phyloP scores from a whole-genome alignment of 257 asterid species.

The Coffea eugenioides region DNA sequence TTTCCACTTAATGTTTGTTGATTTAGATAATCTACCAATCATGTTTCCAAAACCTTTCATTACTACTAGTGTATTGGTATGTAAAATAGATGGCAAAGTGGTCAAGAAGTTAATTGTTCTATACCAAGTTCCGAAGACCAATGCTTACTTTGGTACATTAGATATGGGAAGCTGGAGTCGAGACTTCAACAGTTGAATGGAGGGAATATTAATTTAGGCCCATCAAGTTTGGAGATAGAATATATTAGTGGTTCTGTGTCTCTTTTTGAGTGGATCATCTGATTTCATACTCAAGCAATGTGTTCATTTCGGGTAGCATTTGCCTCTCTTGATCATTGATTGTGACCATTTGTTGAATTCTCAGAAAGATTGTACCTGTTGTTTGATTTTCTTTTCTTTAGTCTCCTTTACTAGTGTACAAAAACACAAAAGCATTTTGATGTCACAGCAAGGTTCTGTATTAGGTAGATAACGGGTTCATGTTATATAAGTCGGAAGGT shows the following conservation, averaged over 20 bases:
- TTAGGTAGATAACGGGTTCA: background rate
- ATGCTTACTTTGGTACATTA: too few relatives aligned
- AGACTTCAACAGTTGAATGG: background rate
- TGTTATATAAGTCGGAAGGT: background rate
- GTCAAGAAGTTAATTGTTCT: background rate
- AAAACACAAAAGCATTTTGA: background rate
- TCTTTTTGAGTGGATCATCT: slow-evolving; percentile 5
- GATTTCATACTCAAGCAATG: background rate
- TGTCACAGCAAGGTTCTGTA: background rate
- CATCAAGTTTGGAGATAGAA: background rate
- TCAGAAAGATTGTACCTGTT: background rate
- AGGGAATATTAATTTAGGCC: background rate
- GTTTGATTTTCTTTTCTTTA: background rate
- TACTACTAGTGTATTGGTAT: background rate
- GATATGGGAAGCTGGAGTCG: too few relatives aligned
- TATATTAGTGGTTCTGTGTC: background rate
- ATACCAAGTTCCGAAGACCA: too few relatives aligned
- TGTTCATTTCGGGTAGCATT: background rate
- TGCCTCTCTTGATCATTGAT: background rate
- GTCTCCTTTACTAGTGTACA: background rate
- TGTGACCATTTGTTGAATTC: background rate
- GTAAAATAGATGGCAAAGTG: background rate
- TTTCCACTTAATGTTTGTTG: background rate
- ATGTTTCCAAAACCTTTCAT: background rate
- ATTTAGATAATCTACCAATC: background rate